Conservation (phyloP, 768 basidiomycete genomes). For the Sporobolomyces phaffii region DNA sequence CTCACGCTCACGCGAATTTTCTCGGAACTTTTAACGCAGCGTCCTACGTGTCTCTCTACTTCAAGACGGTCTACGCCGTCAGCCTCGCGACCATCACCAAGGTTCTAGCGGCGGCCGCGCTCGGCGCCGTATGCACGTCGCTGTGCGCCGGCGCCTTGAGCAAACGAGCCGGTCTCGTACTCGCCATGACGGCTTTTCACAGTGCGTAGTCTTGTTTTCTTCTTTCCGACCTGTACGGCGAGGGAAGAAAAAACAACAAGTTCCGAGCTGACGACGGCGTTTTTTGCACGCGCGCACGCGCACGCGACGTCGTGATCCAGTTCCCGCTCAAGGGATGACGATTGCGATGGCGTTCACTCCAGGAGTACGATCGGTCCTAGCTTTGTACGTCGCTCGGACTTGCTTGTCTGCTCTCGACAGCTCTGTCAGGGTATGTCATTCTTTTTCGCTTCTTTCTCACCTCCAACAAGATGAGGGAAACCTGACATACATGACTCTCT, state of each 20-base stretch:
- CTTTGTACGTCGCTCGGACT: constrained; percentile 10
- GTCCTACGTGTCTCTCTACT: constrained; percentile 18
- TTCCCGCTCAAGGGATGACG: constrained; percentile 25
- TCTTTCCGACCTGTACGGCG: too few species aligned
- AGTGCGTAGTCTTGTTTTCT: neutral
- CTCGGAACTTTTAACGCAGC: neutral
- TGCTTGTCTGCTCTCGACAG: constrained; percentile 21
- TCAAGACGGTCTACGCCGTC: neutral
- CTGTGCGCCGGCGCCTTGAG: constrained; percentile 14
- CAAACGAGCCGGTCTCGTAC: constrained; percentile 21
- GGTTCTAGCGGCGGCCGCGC: constrained; percentile 5
- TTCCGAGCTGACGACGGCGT: neutral
- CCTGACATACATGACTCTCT: neutral
- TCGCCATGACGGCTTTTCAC: constrained; percentile 19
- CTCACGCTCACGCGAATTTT: too few species aligned
- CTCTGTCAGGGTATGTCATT: constrained; percentile 9
- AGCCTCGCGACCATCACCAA: constrained; percentile 2
- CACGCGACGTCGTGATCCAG: neutral
- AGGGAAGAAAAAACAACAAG: neutral
- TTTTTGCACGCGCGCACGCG: too few species aligned
- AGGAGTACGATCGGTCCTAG: neutral
- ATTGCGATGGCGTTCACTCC: constrained; percentile 15
- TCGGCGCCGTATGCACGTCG: constrained; percentile 13
- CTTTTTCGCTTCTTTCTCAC: neutral
- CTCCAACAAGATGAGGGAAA: neutral